Conservation (phyloP, 208 protist genomes). For the Jaenimonas drosophilae region DNA sequence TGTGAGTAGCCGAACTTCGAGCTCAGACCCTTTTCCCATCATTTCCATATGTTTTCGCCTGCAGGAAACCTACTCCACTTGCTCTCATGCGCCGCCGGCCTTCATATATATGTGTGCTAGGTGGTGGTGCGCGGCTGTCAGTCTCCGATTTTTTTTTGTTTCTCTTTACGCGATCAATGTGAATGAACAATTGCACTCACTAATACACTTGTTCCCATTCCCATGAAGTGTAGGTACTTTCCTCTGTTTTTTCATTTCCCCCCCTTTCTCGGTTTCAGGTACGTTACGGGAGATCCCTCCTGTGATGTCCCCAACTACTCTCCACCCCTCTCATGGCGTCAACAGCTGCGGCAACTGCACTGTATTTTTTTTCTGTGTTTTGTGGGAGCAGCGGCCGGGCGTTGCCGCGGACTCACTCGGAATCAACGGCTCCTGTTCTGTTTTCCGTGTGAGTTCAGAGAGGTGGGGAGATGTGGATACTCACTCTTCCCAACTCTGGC, state of each 20-base stretch:
- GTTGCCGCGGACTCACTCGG: no score
- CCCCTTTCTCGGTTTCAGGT: background rate
- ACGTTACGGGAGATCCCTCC: no score
- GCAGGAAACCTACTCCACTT: background rate
- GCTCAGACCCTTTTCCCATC: background rate
- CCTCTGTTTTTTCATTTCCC: slow-evolving; percentile 1
- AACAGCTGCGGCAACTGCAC: no score
- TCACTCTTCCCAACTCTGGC: no score
- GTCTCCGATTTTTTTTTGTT: background rate
- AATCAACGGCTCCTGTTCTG: no score
- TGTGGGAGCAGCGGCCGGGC: no score
- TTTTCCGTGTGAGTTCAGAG: no score
- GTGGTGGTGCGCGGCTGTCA: background rate
- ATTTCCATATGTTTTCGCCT: slow-evolving; percentile 1
- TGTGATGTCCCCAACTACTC: no score
- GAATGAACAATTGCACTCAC: background rate
- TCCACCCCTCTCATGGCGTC: no score
- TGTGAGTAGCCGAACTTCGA: no score
- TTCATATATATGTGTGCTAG: slow-evolving; percentile 2
- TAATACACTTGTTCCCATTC: background rate
- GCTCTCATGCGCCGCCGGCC: background rate
- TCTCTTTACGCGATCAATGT: background rate
- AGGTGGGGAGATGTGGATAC: no score
- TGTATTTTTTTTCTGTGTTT: no score
- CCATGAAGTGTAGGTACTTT: slow-evolving; percentile 1